Percentiles rank a stretch among this genome's conserved stretches.
These are phyloP conservation scores for Daldinia loculata DNA, from an alignment of 495 filamentous ascomycete genomes.

Conservation along the genomic window DNA sequence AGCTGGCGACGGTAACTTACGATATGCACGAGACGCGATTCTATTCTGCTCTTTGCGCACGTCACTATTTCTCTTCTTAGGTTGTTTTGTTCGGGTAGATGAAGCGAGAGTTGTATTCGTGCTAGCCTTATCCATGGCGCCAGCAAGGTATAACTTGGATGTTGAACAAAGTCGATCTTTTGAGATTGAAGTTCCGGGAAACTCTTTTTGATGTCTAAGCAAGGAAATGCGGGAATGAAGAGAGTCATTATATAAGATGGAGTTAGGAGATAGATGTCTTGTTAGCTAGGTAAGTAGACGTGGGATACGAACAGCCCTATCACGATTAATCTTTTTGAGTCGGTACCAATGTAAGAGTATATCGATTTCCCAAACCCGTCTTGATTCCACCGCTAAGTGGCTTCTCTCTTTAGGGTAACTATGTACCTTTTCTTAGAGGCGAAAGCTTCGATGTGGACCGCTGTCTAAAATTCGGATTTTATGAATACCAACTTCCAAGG, in stretches of 20 bases:
- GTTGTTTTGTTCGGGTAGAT: constrained; percentile 22
- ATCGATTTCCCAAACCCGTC: constrained; percentile 20
- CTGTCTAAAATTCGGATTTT: constrained; percentile 14
- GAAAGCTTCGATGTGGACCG: constrained; percentile 26
- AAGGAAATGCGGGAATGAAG: constrained; percentile 22
- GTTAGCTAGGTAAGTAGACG: constrained; percentile 9
- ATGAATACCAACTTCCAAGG: constrained; percentile 24
- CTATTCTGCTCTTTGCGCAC: constrained; percentile 49
- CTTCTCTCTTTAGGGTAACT: constrained; percentile 11
- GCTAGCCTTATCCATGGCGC: constrained; percentile 37
- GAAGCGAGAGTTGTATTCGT: constrained; percentile 21
- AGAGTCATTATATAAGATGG: constrained; percentile 38
- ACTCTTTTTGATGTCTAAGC: constrained; percentile 24
- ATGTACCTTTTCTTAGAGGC: constrained; percentile 26
- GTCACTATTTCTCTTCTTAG: constrained; percentile 45
- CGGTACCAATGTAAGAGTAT: constrained; percentile 16
- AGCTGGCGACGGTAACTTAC: constrained; percentile 32
- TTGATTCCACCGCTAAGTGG: constrained; percentile 26
- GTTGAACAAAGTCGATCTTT: neutral
- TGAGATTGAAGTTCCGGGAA: constrained; percentile 11
- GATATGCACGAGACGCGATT: constrained; percentile 48
- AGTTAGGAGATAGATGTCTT: constrained; percentile 24
- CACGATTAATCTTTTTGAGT: constrained; percentile 6
- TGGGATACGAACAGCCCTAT: constrained; percentile 40
- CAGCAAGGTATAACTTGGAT: constrained; percentile 2